Base-by-base conservation (phyloP, 75 land plant species). In the Cupressus sempervirens region DNA sequence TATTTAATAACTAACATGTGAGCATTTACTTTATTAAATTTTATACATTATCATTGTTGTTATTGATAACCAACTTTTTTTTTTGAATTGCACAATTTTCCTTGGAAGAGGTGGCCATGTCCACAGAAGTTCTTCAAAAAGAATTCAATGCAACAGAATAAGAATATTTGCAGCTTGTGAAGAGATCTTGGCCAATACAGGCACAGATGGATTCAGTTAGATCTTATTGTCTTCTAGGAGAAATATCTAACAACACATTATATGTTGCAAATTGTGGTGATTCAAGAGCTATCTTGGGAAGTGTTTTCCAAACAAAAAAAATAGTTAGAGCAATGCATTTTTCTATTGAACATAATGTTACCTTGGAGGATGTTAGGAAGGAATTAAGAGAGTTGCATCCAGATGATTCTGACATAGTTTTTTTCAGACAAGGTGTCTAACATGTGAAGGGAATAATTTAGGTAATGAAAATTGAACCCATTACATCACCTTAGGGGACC, bases 231-330 rank as follows among this genome's bases (percentile, higher is more conserved):
- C 86, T 95, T 12, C 86, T 95, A 36, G 96, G 96, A 10, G 96
- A 88, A 0, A 91, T 95, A 72, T 84, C 90, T 30, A 86, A 86
- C 34, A 85, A 86, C 52, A 81, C 70, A 18, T 50, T 94, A 68
- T 93, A 91, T 72, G 87, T 95, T 20, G 96, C 96, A 20, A 95
- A 95, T 84, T 83, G 93, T 18, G 96, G 95, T 4, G 96, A 94
- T 56, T 94, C 96, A 38, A 81, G 96, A 82, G 96, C 86, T 48
- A 88, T 82, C 52, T 82, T 82, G 38, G 83, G 83, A 46, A 82
- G 83, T 82, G 52, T 32, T 7, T 52, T 58, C 83, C 62, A 43
- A 82, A 82, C 38, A 15, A 48, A 52, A 50, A 82, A 82, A 34
- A n/a, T 62, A n/a, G 16, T 82, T 82, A 48, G 52, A 82, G 92